Percentiles rank a stretch among this genome's conserved stretches.
Conservation (phyloP, 2,329 filamentous ascomycete species). For the Sarocladiaceae sp. region DNA sequence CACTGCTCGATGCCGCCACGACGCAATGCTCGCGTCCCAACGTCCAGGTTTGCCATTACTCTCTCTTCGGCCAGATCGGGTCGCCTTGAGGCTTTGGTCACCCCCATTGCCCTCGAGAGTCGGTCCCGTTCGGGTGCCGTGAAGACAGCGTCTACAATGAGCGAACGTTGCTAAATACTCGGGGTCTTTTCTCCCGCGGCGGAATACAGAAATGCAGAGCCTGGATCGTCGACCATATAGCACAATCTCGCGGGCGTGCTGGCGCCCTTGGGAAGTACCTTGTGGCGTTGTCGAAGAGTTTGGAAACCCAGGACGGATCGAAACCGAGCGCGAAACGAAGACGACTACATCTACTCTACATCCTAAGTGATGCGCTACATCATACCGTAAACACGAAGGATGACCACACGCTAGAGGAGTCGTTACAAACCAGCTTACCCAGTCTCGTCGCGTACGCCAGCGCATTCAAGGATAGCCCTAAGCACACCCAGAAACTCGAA, state of each 20-base stretch:
- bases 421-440: slow-evolving; percentile 53
- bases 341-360: slow-evolving; percentile 68
- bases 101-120: not conserved
- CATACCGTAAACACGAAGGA: slow-evolving; percentile 52
- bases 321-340: slow-evolving; percentile 57
- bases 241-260: slow-evolving; percentile 59
- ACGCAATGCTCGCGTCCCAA: slow-evolving; percentile 70
- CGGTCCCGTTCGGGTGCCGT: not conserved
- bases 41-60: slow-evolving; percentile 71
- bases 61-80: not conserved
- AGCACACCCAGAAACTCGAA: slow-evolving; percentile 58
- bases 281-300: slow-evolving; percentile 53
- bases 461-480: slow-evolving; percentile 53
- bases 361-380: slow-evolving; percentile 73
- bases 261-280: slow-evolving; percentile 70
- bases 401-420: slow-evolving; percentile 45
- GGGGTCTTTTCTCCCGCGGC: slow-evolving; percentile 21
- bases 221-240: slow-evolving; percentile 72
- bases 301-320: slow-evolving; percentile 20
- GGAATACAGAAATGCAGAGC: slow-evolving; percentile 70
- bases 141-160: slow-evolving; percentile 23
- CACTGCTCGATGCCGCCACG: slow-evolving; percentile 57
- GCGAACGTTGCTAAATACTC: slow-evolving; percentile 16
- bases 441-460: slow-evolving; percentile 56
- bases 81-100: not conserved